Base-by-base conservation (phyloP, 1,284 basidiomycete genomes). In the Naganishia albida region DNA sequence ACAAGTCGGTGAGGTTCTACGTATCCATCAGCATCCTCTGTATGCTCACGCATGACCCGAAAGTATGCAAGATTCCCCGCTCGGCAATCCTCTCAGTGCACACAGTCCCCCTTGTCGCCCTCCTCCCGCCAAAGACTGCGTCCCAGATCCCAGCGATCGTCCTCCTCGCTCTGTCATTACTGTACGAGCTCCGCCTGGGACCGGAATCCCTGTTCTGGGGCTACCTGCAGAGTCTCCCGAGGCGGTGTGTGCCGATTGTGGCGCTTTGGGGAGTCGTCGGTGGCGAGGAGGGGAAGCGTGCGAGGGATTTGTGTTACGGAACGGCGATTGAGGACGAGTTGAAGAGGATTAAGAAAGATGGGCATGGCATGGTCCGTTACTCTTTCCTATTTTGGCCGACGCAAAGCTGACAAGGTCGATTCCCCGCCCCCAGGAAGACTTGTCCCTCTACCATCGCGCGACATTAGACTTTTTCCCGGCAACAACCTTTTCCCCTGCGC, bases 41-140 rank as follows among this genome's bases (percentile, higher is more conserved):
- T 18, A n/a, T 23, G 13, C n/a, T 25, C 39, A 50, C 46, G n/a
- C 54, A 42, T 7, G 26, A 26, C n/a, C 34, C 10, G 20, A 16
- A 8, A 80, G 80, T 80, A 30, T 77, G 72, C 55, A 68, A 70
- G 39, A 74, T 80, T 1, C 80, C 80, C 7, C 78, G 79, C 42
- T 49, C 67, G 0, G 69, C 75, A 3, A 71, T 80, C 20, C 72
- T 81, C 25, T 79, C 78, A 1, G 69, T 66, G 16, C 71, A 75
- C 12, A 76, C 73, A 6, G 70, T 71, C 2, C 49, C 70, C 57
- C 30, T 73, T 16, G 34, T 23, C 3, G n/a, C n/a, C 15, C 23
- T 60, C 3, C 23, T 67, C 10, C 63, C 66, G 12, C 44, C 20
- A 34, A 64, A 42, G 15, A 62, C 52, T 3, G n/a, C 42, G n/a